A percentile compares a stretch with the other conserved stretches of the same genome.
These are phyloP conservation scores for Tylopilus vinaceipallidus DNA, from an alignment of 768 basidiomycete species.

Conservation along the genomic window DNA sequence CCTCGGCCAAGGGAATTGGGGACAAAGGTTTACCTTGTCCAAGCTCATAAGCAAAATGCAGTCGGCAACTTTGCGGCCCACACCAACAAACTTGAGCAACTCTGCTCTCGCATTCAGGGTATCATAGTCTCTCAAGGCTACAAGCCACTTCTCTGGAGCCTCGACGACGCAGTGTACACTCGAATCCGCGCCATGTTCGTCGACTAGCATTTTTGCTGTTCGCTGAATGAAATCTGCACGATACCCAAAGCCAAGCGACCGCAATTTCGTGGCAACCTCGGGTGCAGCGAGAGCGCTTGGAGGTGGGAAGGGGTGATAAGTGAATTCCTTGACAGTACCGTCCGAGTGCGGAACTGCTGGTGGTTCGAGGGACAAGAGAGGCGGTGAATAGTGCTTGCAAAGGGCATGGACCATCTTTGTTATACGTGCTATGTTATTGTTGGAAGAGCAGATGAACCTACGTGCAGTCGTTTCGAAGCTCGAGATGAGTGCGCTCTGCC, in stretches of 20 bases:
- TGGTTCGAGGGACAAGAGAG: slow-evolving; percentile 51
- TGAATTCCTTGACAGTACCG: slow-evolving; percentile 28
- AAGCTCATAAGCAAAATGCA: slow-evolving; percentile 91
- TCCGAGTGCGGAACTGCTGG: slow-evolving; percentile 31
- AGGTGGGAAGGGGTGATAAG: slow-evolving; percentile 82
- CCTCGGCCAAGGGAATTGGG: not conserved
- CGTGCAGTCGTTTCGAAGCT: slow-evolving; percentile 8
- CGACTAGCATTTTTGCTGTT: slow-evolving; percentile 76
- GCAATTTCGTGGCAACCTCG: slow-evolving; percentile 59
- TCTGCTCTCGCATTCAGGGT: slow-evolving; percentile 68
- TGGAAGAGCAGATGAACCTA: slow-evolving; percentile 97
- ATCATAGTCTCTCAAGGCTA: slow-evolving; percentile 43
- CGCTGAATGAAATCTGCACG: slow-evolving; percentile 87
- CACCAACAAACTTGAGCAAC: slow-evolving; percentile 81
- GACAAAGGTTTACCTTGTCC: slow-evolving; percentile 62
- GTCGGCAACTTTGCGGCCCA: slow-evolving; percentile 96
- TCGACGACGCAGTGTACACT: slow-evolving; percentile 30
- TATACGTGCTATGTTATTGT: slow-evolving; percentile 95
- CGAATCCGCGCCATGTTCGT: slow-evolving; percentile 40
- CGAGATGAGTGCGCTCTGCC: slow-evolving; percentile 2
- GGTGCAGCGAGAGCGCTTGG: slow-evolving; percentile 65
- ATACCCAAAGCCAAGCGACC: slow-evolving; percentile 91
- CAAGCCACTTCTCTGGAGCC: slow-evolving; percentile 60
- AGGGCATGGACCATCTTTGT: slow-evolving; percentile 89
- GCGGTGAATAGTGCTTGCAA: slow-evolving; percentile 71